Percentiles rank a stretch among this genome's conserved stretches.
phyloP scores from a whole-genome alignment of 2,329 filamentous ascomycete species.

The Amauroascus verrucosus region DNA sequence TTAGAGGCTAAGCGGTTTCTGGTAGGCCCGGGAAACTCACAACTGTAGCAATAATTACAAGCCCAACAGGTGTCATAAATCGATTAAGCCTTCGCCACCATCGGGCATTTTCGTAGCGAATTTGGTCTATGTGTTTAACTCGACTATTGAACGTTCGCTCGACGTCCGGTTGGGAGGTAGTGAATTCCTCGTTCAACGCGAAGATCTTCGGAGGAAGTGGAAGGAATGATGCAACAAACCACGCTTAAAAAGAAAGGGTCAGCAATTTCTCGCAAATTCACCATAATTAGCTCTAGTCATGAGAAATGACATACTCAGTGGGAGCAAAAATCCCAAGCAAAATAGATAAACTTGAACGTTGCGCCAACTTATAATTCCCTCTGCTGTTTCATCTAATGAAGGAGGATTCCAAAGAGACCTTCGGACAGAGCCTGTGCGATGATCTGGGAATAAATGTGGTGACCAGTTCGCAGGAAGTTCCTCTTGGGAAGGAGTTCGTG shows the following conservation, averaged over 20 bases:
- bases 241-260: constrained; percentile 42
- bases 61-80: constrained; percentile 49
- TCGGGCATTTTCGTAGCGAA: constrained; percentile 48
- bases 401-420: constrained; percentile 63
- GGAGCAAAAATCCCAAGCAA: constrained; percentile 65
- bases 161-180: constrained; percentile 25
- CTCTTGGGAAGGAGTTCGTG: constrained; percentile 24
- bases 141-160: constrained; percentile 39
- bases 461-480: constrained; percentile 57
- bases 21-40: constrained; percentile 32
- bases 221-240: constrained; percentile 68
- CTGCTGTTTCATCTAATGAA: constrained; percentile 55
- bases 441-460: constrained; percentile 58
- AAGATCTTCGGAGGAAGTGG: constrained; percentile 55
- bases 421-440: constrained; percentile 44
- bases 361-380: constrained; percentile 52
- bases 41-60: constrained; percentile 46
- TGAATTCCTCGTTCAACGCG: constrained; percentile 42
- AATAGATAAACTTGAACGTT: constrained; percentile 69
- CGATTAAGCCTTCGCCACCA: constrained; percentile 57
- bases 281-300: constrained; percentile 16
- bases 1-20: constrained; percentile 5
- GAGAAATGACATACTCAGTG: constrained; percentile 47
- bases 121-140: constrained; percentile 37
- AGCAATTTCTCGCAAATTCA: neutral